Percentiles rank a stretch among this genome's conserved stretches.
Conservation (phyloP, 2,329 filamentous ascomycete species). For the Aspergillus unguis region DNA sequence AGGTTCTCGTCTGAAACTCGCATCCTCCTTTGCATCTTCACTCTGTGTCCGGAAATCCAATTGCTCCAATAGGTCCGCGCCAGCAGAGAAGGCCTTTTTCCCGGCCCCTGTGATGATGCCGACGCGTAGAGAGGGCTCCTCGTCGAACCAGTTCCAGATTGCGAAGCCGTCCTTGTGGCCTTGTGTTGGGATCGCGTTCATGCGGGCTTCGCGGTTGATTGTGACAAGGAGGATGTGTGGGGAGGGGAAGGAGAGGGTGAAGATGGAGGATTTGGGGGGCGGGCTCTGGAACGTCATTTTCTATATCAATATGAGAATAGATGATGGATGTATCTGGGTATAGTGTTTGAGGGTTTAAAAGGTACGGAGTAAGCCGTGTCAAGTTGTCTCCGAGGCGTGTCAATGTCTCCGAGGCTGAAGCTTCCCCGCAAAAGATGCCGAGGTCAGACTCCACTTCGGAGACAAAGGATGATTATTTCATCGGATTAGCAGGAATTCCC, state of each 20-base stretch:
- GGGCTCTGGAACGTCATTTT: constrained; percentile 2
- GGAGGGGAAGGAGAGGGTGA: constrained; percentile 35
- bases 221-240: constrained; percentile 44
- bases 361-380: not conserved
- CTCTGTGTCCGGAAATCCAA: constrained; percentile 15
- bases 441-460: not conserved
- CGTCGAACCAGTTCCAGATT: constrained; percentile 43
- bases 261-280: constrained; percentile 2
- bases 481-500: too few species aligned
- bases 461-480: too few species aligned
- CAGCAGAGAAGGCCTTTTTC: constrained; percentile 45
- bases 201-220: constrained; percentile 38
- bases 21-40: constrained; percentile 3
- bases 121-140: constrained; percentile 39
- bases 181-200: constrained; percentile 40
- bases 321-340: not conserved
- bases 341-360: not conserved
- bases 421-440: not conserved
- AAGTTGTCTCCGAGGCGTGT: not conserved
- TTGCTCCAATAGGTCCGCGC: constrained; percentile 46
- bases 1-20: constrained; percentile 25
- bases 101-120: constrained; percentile 43
- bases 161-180: constrained; percentile 40
- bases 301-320: not conserved
- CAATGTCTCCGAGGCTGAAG: not conserved